Evolutionary conservation across 2,329 filamentous ascomycete genomes (phyloP), one percentile per base, ranked within the genome.

Genomic region (Talaromyces sp.): DNA sequence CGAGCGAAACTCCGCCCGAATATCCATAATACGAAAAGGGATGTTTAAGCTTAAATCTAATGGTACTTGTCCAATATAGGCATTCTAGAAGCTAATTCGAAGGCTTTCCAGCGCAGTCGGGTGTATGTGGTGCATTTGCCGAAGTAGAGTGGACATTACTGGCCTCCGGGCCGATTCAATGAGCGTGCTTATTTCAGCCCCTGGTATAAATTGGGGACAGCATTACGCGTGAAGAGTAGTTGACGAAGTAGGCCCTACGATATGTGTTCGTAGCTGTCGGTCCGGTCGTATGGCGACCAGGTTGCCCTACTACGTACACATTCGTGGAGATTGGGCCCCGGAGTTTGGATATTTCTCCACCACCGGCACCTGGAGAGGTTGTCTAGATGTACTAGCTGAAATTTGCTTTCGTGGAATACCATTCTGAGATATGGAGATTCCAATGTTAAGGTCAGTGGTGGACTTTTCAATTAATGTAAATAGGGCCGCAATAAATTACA

Each of bases 261-360:
- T 33, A 31, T 33, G 16, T 52, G 16, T 16, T 52, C 2, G 16
- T 18, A 31, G 48, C 48, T 50, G 46, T 31, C 46, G 31, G 21
- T 25, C 18, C 25, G 25, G 25, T 52, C 16, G 14, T n/a, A 33
- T 31, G 14, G 48, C 23, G 14, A 52, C 6, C 6, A 33, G 33
- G 48, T 52, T 52, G 16, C 25, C 25, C 48, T 52, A 31, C 48
- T 52, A 25, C 48, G 46, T 33, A 31, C 48, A 52, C 25, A 52
- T 52, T 52, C 48, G 48, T 52, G 3, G 48, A 52, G 48, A 33
- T 52, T 31, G 48, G 48, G 33, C 48, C 48, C 48, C 48, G 25
- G 48, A 52, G 48, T 52, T 52, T 52, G 5, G 28, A 31, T 18
- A 33, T 52, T 28, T 52, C 28, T 18, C 3, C 16, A 33, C 25